A percentile compares a stretch with the other conserved stretches of the same genome.
These are phyloP conservation scores for Plasmodium vivax DNA, from an alignment of 169 alveolate genomes.

Conservation along the genomic window DNA sequence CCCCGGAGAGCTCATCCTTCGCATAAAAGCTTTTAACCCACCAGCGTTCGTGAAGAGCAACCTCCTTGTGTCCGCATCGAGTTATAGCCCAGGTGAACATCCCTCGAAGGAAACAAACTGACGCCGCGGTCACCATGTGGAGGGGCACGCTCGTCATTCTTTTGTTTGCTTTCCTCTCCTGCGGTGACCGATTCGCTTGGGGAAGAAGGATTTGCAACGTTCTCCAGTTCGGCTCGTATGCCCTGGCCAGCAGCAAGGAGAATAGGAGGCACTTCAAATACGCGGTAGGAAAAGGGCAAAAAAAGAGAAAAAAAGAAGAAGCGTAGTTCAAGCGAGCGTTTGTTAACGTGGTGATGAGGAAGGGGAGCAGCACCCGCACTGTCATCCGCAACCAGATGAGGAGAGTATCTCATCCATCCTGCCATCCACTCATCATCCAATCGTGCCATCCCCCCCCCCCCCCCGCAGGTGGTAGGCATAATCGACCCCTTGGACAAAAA, in stretches of 20 bases:
- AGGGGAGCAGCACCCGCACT: not conserved
- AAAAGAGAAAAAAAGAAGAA: not conserved
- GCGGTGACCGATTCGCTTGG: not conserved
- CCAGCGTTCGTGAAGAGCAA: not conserved
- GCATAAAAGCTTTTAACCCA: not conserved
- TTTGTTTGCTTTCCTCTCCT: not conserved
- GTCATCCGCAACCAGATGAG: not conserved
- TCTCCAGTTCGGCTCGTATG: slow-evolving; percentile 34
- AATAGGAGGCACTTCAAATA: slow-evolving; percentile 8
- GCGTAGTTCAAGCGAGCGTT: not conserved
- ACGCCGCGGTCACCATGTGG: not conserved
- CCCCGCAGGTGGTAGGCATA: slow-evolving; percentile 37
- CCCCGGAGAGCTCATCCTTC: not conserved
- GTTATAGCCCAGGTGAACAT: not conserved
- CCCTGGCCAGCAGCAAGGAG: slow-evolving; percentile 8
- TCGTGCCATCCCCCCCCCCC: not conserved
- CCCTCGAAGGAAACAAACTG: not conserved
- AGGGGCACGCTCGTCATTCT: not conserved
- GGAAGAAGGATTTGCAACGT: slow-evolving; percentile 37
- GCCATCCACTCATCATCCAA: too few species aligned
- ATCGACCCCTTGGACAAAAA: slow-evolving; percentile 59
- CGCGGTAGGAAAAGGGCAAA: too few species aligned
- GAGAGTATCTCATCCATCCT: not conserved
- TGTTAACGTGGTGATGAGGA: not conserved
- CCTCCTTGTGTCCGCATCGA: not conserved